Conservation (phyloP, 2,329 filamentous ascomycete genomes). For the Talaromyces rugulosus region DNA sequence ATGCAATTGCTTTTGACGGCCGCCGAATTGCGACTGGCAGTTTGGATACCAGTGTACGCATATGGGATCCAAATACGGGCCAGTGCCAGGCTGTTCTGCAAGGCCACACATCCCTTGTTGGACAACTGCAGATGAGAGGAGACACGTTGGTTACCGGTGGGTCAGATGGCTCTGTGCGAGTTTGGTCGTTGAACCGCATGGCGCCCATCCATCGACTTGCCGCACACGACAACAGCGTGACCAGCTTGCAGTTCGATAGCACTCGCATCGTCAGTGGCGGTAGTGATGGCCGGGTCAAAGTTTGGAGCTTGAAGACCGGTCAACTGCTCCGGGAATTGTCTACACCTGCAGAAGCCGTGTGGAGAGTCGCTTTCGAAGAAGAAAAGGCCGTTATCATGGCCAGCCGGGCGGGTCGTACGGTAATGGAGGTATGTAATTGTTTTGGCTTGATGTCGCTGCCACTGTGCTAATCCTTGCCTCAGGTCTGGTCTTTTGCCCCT, state of each 20-base stretch:
- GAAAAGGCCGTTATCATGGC: constrained; percentile 98
- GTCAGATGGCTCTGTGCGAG: constrained; percentile 89
- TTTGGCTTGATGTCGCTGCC: background rate
- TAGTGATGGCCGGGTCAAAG: constrained; percentile 95
- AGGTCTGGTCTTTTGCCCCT: constrained; percentile 95
- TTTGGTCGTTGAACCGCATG: constrained; percentile 91
- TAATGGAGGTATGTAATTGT: constrained; percentile 75
- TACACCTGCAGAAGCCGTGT: constrained; percentile 87
- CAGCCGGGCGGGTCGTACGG: constrained; percentile 74
- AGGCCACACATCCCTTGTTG: constrained; percentile 93
- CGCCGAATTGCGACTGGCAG: constrained; percentile 90
- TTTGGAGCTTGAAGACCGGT: constrained; percentile 94
- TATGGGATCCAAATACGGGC: constrained; percentile 89
- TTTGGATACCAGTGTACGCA: constrained; percentile 90
- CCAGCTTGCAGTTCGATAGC: constrained; percentile 94
- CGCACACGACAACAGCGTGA: constrained; percentile 97
- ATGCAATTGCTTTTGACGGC: constrained; percentile 96
- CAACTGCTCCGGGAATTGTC: constrained; percentile 87
- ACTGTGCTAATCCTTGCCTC: constrained; percentile 20
- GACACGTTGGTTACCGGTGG: constrained; percentile 94
- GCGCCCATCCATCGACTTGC: constrained; percentile 89
- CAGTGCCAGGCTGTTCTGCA: constrained; percentile 88
- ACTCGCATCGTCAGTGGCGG: constrained; percentile 92
- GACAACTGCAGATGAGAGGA: constrained; percentile 91
- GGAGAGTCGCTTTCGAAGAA: constrained; percentile 96